Conservation (phyloP, 106 monocot genomes). For the Gastrodia elata region DNA sequence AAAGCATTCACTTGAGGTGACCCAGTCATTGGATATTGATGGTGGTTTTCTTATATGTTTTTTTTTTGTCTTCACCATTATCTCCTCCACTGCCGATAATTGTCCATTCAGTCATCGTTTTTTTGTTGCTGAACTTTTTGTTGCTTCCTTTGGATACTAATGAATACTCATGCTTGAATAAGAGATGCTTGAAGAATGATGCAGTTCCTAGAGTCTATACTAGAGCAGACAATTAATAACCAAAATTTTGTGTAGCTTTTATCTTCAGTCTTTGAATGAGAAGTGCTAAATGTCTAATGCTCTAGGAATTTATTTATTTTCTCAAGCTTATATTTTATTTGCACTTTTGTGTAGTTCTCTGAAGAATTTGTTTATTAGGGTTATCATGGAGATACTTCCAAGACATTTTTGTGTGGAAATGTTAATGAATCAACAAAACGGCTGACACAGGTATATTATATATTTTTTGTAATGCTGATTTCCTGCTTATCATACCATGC, state of each 20-base stretch:
- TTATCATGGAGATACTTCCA: conserved; percentile 95
- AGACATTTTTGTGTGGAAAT: conserved; percentile 88
- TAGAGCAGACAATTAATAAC: neutral
- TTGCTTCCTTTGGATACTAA: too few relatives aligned
- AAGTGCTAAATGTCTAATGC: neutral
- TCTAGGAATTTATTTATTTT: conserved; percentile 1
- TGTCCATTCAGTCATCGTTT: too few relatives aligned
- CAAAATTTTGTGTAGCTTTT: neutral
- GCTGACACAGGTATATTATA: conserved; percentile 56
- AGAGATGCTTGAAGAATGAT: neutral
- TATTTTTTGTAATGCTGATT: neutral
- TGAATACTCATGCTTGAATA: too few relatives aligned
- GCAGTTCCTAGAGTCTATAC: neutral
- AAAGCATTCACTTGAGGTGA: too few relatives aligned
- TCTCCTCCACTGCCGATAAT: too few relatives aligned
- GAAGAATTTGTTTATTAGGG: conserved; percentile 44
- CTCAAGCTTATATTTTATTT: neutral
- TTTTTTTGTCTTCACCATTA: too few relatives aligned
- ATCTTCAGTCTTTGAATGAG: neutral
- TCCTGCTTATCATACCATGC: neutral
- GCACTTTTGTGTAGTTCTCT: neutral
- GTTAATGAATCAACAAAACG: conserved; percentile 62
- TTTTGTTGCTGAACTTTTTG: too few relatives aligned
- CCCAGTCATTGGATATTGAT: too few relatives aligned
- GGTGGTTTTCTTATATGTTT: too few relatives aligned